A percentile compares a stretch with the other conserved stretches of the same genome.
These are phyloP conservation scores for Trichoderma guizhouense DNA, from an alignment of 2,329 filamentous ascomycete species.

Conservation along the genomic window DNA sequence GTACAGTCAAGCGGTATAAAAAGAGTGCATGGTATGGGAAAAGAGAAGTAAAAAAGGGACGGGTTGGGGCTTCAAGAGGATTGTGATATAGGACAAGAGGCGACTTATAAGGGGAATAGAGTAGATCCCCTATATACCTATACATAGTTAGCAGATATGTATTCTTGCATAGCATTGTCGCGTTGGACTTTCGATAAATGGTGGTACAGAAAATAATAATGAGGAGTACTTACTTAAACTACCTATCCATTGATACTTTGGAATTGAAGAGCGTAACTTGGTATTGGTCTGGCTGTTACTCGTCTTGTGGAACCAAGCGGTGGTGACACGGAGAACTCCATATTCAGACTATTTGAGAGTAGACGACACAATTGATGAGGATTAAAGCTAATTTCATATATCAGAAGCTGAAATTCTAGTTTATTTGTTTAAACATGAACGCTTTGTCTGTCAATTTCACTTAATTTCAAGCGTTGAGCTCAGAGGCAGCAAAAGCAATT, in stretches of 20 bases:
- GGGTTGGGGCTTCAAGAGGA: background rate
- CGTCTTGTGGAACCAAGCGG: background rate
- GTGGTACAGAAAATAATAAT: background rate
- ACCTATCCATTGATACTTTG: too few relatives aligned
- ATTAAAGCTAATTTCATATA: background rate
- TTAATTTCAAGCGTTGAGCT: background rate
- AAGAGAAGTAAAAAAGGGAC: constrained; percentile 19
- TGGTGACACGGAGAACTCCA: background rate
- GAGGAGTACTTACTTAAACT: background rate
- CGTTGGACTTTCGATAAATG: background rate
- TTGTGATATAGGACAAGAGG: background rate
- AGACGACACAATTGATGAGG: background rate
- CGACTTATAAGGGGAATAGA: constrained; percentile 10
- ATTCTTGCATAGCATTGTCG: constrained; percentile 8
- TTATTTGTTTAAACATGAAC: background rate
- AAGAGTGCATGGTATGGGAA: background rate
- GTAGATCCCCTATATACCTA: constrained; percentile 5
- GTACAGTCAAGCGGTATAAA: constrained; percentile 64
- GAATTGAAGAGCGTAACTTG: background rate
- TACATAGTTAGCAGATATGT: constrained; percentile 11
- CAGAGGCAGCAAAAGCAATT: background rate
- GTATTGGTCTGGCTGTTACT: background rate
- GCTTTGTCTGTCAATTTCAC: background rate
- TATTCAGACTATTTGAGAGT: background rate
- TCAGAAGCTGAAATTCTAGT: background rate